Evolutionary conservation across 306 rosid genomes (phyloP), one percentile per base, ranked within the genome.

Genomic region (Castanea crenata): DNA sequence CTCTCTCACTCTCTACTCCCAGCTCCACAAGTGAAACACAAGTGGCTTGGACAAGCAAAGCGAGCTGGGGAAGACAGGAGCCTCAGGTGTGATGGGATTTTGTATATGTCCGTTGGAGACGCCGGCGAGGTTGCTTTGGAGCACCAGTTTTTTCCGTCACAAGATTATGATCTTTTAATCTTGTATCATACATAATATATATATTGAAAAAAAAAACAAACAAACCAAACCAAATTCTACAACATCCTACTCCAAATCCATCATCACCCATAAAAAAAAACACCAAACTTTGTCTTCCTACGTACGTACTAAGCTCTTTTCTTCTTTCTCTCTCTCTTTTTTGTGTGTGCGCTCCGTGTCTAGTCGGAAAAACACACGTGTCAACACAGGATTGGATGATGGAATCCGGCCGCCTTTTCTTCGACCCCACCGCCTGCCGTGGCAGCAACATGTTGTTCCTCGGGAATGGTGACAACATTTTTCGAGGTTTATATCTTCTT

Each of bases 91-190:
- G 97, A 93, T 92, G 96, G 99, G 96, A 90, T 92, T 85, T 92
- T 92, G 93, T 67, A 86, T 91, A 73, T 90, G 89, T 59, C 99
- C 92, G 79, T 84, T 95, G 75, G 93, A 90, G 76, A 91, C 89
- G 73, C 97, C 98, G 74, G 98, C 97, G 78, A 91, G 98, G 90
- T 86, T 95, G 49, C 98, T 92, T 4, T 95, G 99, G 99, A 95
- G 90, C 52, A 95, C 99, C 2, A 95, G 99, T 74, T 95, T 95
- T 90, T 95, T 95, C 96, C 99, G 99, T 77, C 99, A 95, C 85
- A 95, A 91, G 99, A 75, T 95, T 46, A 93, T 93, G 98, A 91
- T 95, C 87, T 92, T 93, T 76, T 95, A 90, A 89, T 75, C 61
- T 13, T 6, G 62, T 3, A 75, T 23, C 56, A 21, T 74, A 25